phyloP scores from a whole-genome alignment of 1,284 basidiomycete species.

The Thelephora terrestris region DNA sequence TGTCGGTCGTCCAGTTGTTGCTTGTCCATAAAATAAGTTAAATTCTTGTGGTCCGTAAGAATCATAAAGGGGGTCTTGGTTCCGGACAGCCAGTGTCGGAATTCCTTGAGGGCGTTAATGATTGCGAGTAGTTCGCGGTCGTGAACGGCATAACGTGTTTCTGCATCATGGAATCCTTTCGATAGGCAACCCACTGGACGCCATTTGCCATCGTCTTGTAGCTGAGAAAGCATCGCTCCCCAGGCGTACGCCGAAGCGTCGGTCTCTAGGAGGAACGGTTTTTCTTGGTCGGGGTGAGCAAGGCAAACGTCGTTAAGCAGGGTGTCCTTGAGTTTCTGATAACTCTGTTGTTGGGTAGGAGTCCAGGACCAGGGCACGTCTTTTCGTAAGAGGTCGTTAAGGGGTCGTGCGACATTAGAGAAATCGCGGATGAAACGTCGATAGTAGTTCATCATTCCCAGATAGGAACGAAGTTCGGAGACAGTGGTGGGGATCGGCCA shows the following conservation, averaged over 20 bases:
- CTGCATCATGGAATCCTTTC: slow-evolving; percentile 21
- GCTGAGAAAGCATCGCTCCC: slow-evolving; percentile 22
- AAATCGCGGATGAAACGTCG: slow-evolving; percentile 30
- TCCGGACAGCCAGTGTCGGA: slow-evolving; percentile 24
- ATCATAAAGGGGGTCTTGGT: slow-evolving; percentile 16
- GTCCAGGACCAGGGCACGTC: not conserved
- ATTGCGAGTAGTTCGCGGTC: slow-evolving; percentile 30
- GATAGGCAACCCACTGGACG: slow-evolving; percentile 24
- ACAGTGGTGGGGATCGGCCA: slow-evolving; percentile 24
- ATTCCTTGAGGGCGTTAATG: slow-evolving; percentile 22
- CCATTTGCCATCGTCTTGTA: slow-evolving; percentile 15
- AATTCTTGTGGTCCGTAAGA: slow-evolving; percentile 24
- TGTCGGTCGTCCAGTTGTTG: slow-evolving; percentile 27
- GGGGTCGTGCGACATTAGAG: slow-evolving; percentile 18
- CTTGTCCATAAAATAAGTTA: slow-evolving; percentile 21
- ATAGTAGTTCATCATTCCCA: slow-evolving; percentile 33
- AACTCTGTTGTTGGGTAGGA: slow-evolving; percentile 11
- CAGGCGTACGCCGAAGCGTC: slow-evolving; percentile 18
- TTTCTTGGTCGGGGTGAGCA: not conserved
- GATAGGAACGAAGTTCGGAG: slow-evolving; percentile 23
- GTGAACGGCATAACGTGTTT: slow-evolving; percentile 28
- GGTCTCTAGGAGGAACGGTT: slow-evolving; percentile 15
- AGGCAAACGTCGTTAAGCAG: not conserved
- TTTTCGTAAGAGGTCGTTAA: slow-evolving; percentile 7
- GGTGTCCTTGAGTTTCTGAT: slow-evolving; percentile 11